phyloP scores from a whole-genome alignment of 495 filamentous ascomycete species.

The Pyrenopolyporus hunteri region DNA sequence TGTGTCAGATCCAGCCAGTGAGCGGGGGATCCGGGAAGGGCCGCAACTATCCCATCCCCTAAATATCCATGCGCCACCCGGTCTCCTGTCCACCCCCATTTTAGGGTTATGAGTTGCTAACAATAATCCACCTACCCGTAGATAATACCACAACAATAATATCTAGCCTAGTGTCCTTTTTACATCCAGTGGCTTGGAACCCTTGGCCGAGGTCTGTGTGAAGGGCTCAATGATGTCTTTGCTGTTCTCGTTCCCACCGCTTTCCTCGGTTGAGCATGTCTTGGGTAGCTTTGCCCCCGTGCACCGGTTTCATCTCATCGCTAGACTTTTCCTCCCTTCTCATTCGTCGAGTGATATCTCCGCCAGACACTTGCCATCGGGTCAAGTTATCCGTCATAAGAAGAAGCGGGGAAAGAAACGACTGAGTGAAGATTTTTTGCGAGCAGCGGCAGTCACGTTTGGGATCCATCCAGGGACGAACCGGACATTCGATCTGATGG shows the following conservation, averaged over 20 bases:
- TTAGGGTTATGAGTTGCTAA: slow-evolving; percentile 34
- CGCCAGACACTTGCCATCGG: neutral
- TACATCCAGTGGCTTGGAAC: slow-evolving; percentile 1
- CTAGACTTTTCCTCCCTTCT: neutral
- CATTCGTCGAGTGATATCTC: slow-evolving; percentile 3
- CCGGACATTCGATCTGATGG: slow-evolving; percentile 6
- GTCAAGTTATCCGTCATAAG: slow-evolving; percentile 2
- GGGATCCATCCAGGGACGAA: slow-evolving; percentile 6
- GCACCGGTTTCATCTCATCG: neutral
- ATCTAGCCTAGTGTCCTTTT: slow-evolving; percentile 6
- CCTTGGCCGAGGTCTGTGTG: neutral
- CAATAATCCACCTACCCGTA: slow-evolving; percentile 24
- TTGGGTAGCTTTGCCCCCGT: neutral
- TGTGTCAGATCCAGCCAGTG: slow-evolving; percentile 35
- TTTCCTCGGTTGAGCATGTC: neutral
- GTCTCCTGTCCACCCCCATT: slow-evolving; percentile 34
- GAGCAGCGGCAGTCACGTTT: slow-evolving; percentile 15
- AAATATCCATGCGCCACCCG: slow-evolving; percentile 24
- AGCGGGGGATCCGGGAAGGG: slow-evolving; percentile 37
- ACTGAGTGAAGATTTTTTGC: slow-evolving; percentile 9
- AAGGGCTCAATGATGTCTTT: slow-evolving; percentile 1
- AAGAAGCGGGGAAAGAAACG: slow-evolving; percentile 2
- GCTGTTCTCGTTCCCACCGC: neutral
- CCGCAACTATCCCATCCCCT: slow-evolving; percentile 30
- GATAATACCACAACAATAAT: slow-evolving; percentile 31